Conservation (phyloP, 352 stramenopile genomes). For the Lagenidium sp. region DNA sequence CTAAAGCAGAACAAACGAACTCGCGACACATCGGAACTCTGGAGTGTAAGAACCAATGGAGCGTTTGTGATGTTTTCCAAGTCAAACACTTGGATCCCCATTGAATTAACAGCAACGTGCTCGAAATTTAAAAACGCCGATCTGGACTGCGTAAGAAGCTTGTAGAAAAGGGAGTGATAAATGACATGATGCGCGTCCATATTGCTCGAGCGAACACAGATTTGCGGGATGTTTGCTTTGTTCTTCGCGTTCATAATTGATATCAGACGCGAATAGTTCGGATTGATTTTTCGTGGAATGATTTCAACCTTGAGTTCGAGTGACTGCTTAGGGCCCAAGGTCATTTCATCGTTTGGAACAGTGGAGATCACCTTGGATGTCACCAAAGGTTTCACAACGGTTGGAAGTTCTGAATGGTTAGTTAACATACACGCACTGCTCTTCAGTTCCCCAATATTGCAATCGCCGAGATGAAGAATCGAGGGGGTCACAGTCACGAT, state of each 20-base stretch:
- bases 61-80: slow-evolving; percentile 86
- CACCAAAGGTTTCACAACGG: slow-evolving; percentile 78
- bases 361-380: slow-evolving; percentile 87
- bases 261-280: slow-evolving; percentile 83
- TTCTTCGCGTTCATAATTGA: slow-evolving; percentile 86
- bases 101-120: slow-evolving; percentile 74
- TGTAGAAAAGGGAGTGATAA: slow-evolving; percentile 89
- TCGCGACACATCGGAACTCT: slow-evolving; percentile 62
- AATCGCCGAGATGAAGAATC: slow-evolving; percentile 80
- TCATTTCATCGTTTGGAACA: slow-evolving; percentile 83
- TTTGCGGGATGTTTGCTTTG: slow-evolving; percentile 76
- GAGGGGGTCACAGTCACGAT: slow-evolving; percentile 81
- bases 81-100: slow-evolving; percentile 83
- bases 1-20: slow-evolving; percentile 70
- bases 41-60: slow-evolving; percentile 64
- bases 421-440: slow-evolving; percentile 81
- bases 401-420: slow-evolving; percentile 86
- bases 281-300: slow-evolving; percentile 84
- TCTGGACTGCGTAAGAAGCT: slow-evolving; percentile 73
- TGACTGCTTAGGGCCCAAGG: slow-evolving; percentile 79
- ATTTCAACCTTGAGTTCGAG: slow-evolving; percentile 86
- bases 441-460: slow-evolving; percentile 86
- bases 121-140: slow-evolving; percentile 87
- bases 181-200: slow-evolving; percentile 89
- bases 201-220: slow-evolving; percentile 85